These are phyloP conservation scores for Cylindrodendrum hubeiense DNA, from an alignment of 2,329 filamentous ascomycete species.

Conservation along the genomic window DNA sequence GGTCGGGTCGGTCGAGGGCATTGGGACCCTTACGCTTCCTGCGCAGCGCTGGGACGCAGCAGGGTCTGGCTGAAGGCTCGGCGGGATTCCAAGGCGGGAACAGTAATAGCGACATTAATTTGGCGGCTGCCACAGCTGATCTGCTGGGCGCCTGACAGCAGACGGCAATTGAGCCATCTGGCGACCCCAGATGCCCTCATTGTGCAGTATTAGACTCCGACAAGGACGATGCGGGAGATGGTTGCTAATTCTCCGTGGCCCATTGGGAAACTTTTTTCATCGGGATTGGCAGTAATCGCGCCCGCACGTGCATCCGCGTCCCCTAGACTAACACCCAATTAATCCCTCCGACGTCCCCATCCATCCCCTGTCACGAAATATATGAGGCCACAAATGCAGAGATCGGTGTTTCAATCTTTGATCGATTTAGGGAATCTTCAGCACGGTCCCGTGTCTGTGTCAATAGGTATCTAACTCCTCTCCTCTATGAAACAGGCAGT, in stretches of 20 bases:
- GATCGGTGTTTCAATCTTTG: not conserved
- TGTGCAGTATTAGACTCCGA: conserved; percentile 43
- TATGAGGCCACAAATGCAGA: not conserved
- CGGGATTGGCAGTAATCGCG: conserved; percentile 41
- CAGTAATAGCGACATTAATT: conserved; percentile 42
- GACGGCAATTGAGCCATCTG: conserved; percentile 57
- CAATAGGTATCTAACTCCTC: not conserved
- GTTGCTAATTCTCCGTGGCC: conserved; percentile 42
- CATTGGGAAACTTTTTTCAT: conserved; percentile 48
- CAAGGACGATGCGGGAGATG: conserved; percentile 38
- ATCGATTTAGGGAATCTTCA: not conserved
- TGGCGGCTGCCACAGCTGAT: conserved; percentile 43
- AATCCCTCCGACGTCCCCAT: conserved; percentile 1
- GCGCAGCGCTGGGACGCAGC: conserved; percentile 50
- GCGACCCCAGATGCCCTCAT: conserved; percentile 55
- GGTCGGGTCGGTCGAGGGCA: conserved; percentile 8
- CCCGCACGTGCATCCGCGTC: conserved; percentile 37
- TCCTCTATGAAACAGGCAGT: not conserved
- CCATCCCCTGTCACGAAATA: not conserved
- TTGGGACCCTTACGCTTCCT: conserved; percentile 54
- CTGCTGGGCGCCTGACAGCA: conserved; percentile 48
- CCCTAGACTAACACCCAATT: not conserved
- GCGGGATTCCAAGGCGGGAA: conserved; percentile 39
- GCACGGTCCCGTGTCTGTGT: not conserved
- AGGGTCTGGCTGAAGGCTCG: conserved; percentile 52